Conservation (phyloP, 345 rosid genomes). For the Melaleuca quinquenervia region DNA sequence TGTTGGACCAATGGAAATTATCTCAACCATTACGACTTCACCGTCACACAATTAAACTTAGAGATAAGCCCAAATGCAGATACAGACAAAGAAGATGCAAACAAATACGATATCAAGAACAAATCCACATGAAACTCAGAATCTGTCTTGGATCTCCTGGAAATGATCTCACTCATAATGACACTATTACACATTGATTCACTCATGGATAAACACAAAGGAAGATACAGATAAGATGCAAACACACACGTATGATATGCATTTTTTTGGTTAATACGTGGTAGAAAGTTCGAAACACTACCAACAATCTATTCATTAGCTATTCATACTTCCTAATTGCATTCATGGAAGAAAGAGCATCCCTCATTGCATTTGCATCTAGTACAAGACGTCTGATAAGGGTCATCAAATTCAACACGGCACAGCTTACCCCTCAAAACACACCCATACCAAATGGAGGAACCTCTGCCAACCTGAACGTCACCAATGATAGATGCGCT, state of each 20-base stretch:
- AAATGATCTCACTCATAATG: not conserved
- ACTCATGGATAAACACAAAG: not conserved
- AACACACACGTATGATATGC: not conserved
- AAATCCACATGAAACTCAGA: not conserved
- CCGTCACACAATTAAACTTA: not conserved
- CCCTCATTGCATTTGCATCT: not conserved
- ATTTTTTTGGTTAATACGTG: not conserved
- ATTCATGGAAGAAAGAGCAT: not conserved
- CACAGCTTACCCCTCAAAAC: constrained; percentile 63
- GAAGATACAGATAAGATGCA: not conserved
- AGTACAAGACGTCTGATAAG: not conserved
- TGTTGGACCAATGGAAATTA: not conserved
- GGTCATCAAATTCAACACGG: not conserved
- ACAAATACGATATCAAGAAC: not conserved
- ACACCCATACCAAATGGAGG: constrained; percentile 97
- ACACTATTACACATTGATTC: not conserved
- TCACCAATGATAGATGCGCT: constrained; percentile 76
- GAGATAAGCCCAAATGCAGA: not conserved
- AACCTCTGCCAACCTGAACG: constrained; percentile 61
- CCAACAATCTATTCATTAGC: not conserved
- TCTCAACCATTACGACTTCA: not conserved
- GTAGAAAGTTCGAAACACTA: not conserved
- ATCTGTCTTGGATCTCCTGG: not conserved
- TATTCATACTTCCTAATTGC: not conserved
- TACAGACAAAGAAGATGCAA: not conserved